Base-by-base conservation (phyloP, 352 stramenopile genomes). In the Pythium pectinolyticum region DNA sequence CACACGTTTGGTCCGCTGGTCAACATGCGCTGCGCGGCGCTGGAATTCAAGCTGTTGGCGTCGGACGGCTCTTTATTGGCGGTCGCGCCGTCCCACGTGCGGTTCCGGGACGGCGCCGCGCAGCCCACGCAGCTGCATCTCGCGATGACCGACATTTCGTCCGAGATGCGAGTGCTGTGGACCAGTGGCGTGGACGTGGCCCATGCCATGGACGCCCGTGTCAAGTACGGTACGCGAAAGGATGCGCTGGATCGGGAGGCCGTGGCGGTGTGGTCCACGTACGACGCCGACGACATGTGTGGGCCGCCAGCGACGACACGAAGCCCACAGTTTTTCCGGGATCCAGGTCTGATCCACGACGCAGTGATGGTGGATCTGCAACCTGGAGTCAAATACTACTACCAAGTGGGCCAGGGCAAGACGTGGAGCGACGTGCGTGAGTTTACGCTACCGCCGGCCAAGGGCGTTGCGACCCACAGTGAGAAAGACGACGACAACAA, bases 11-110 rank as follows among this genome's bases (percentile, higher is more conserved):
- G 74, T 2, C 74, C 74, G 51, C 65, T 82, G 35, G 65, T 82
- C 41, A 82, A 82, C 63, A 75, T 75, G 70, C 70, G 74, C 22
- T 78, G 74, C 59, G 35, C 67, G n/a, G n/a, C n/a, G 50, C 74
- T 73, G 40, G 67, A 79, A 49, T 79, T 83, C 47, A 64, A 52
- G 22, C 10, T 79, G 66, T 62, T 22, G 65, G 27, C 67, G 58
- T 6, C n/a, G 31, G 53, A 65, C 11, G 32, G 46, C 3, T 19
- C 55, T 30, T 14, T 62, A 15, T 17, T 54, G 27, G 55, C 55
- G 4, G 54, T 24, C 28, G 55, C 55, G 45, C 55, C 43, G 17
- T 20, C 20, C 22, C 30, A 20, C 43, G 43, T 62, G 31, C 20
- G 15, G 8, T 57, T 57, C 50, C 50, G 32, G 31, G 20, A 46